Evolutionary conservation across 2,329 filamentous ascomycete genomes (phyloP).

Genomic region (Xylaria sp.): DNA sequence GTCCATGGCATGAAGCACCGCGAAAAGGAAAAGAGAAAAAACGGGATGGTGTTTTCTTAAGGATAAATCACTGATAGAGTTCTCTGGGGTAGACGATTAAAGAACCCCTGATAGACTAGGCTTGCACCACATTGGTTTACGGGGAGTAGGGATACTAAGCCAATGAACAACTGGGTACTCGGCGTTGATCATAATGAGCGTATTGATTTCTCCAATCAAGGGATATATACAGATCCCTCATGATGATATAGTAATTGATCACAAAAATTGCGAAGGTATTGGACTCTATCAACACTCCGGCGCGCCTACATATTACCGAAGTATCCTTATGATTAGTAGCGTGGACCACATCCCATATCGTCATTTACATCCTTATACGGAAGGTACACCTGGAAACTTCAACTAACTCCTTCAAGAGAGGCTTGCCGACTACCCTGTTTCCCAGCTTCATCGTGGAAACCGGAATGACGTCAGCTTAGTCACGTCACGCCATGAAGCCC

Average conservation of each 20-base stretch:
- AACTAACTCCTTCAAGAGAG: neutral
- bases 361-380: neutral
- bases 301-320: no score
- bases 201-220: neutral
- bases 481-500: slow-evolving; percentile 12
- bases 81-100: no score
- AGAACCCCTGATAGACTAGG: neutral
- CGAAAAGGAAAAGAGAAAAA: no score
- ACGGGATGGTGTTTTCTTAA: slow-evolving; percentile 20
- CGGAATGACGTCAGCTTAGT: slow-evolving; percentile 33
- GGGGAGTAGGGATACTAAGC: neutral
- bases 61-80: neutral
- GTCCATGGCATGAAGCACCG: no score
- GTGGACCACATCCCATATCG: neutral
- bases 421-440: neutral
- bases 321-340: neutral
- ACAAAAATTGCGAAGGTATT: neutral
- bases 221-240: neutral
- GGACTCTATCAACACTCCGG: neutral
- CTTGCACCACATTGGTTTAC: neutral
- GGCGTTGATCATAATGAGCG: neutral
- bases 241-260: neutral
- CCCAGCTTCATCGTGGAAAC: neutral
- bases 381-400: neutral
- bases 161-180: neutral